Evolutionary conservation across 2,329 filamentous ascomycete genomes (phyloP), one percentile per base, ranked within the genome.

Genomic region (Diaporthe velutina): DNA sequence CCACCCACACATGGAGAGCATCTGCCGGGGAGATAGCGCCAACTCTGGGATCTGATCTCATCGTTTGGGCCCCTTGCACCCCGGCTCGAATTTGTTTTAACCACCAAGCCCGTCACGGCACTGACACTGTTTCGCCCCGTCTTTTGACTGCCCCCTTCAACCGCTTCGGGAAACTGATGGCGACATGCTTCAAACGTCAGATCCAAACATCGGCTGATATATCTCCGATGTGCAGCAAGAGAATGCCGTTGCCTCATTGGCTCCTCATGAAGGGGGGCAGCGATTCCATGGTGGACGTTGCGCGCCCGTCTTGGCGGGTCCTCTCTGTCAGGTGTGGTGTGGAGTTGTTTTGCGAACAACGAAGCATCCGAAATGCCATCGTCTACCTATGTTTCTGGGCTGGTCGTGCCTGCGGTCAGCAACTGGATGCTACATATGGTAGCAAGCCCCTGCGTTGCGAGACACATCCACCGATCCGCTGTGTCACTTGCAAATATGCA

Each of bases 181-280:
- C 45, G 30, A 67, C 64, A 28, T 67, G 64, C 64, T 52, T 52
- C 64, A 67, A 67, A 67, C 42, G 45, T 67, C 64, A 67, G 64
- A 67, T 67, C 64, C 64, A 67, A 52, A 67, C 64, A 67, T 67
- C 30, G 45, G 64, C 45, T 67, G 64, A 67, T 28, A 67, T 67
- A 25, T 52, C 30, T 52, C 64, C 45, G 45, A 67, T 67, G 42
- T 8, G 25, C 42, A 38, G 45, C 61, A 10, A 67, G 45, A 35
- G 9, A 4, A n/a, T 50, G 3, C 13, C 30, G 9, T 38, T 17
- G 61, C 61, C 28, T 52, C 2, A 25, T 50, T 52, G 42, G 61
- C 6, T 35, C 28, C 15, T n/a, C 22, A 30, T 10, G 19, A 9
- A 10, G 25, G 25, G 25, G 28, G 28, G 38, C 22, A 7, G 22